Evolutionary conservation across 805 yeast species (phyloP).

Genomic region (Pichia paraexigua): DNA sequence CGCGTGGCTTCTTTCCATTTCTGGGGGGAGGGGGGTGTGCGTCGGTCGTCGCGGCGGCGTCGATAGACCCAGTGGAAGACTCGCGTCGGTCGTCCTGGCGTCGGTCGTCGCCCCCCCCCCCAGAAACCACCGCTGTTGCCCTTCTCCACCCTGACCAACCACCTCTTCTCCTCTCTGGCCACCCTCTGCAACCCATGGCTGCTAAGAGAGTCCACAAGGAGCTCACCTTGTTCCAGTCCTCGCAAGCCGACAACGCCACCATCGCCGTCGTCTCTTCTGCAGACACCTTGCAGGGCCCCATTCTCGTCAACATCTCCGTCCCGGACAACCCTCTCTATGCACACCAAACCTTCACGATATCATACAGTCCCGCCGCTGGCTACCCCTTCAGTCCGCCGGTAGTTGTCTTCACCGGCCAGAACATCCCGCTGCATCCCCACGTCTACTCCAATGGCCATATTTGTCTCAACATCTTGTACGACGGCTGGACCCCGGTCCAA

Average conservation of each 20-base stretch:
- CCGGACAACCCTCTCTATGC: constrained; percentile 2
- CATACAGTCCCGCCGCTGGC: constrained; percentile 1
- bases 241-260: neutral
- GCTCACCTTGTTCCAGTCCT: neutral
- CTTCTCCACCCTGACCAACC: too few species aligned
- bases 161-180: too few species aligned
- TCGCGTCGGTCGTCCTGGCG: neutral
- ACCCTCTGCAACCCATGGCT: too few species aligned
- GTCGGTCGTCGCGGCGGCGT: neutral
- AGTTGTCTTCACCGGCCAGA: constrained; percentile 7
- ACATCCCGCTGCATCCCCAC: constrained; percentile 67
- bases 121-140: too few species aligned
- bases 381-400: constrained; percentile 11
- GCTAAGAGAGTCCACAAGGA: constrained; percentile 4
- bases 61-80: too few species aligned
- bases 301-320: constrained; percentile 4
- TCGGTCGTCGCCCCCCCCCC: too few species aligned
- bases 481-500: constrained; percentile 62
- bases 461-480: constrained; percentile 59
- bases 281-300: neutral
- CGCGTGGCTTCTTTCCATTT: neutral
- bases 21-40: too few species aligned
- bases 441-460: constrained; percentile 71
- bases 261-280: neutral
- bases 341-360: neutral